These are phyloP conservation scores for Xylariaceae sp. DNA, from an alignment of 2,329 filamentous ascomycete genomes.

Conservation along the genomic window DNA sequence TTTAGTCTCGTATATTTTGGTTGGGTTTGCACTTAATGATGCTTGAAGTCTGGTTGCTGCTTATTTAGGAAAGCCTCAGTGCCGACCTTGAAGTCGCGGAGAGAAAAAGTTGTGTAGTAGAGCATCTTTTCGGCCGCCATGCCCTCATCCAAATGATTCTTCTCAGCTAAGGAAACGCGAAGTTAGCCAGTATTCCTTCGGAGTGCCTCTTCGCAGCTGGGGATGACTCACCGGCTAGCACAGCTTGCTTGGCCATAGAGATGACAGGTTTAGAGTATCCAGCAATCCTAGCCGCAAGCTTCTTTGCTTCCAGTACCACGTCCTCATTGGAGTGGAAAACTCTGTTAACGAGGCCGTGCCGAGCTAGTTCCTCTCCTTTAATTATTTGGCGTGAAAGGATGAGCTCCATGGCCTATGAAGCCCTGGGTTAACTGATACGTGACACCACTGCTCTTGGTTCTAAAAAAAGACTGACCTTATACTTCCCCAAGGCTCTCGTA, in stretches of 20 bases:
- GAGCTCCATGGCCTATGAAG: slow-evolving; percentile 50
- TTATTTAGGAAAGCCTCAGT: slow-evolving; percentile 51
- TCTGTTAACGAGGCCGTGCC: slow-evolving; percentile 48
- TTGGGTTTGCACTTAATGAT: no score
- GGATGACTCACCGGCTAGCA: slow-evolving; percentile 36
- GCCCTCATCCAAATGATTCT: slow-evolving; percentile 48
- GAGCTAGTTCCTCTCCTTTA: slow-evolving; percentile 46
- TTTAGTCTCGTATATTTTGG: no score
- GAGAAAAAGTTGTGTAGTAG: slow-evolving; percentile 46
- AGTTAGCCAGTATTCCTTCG: slow-evolving; percentile 17
- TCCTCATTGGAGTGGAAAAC: slow-evolving; percentile 40
- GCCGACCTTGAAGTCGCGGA: slow-evolving; percentile 49
- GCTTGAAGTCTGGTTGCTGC: slow-evolving; percentile 35
- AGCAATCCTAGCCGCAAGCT: slow-evolving; percentile 48
- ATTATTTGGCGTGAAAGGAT: slow-evolving; percentile 50
- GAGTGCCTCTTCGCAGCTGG: neutral
- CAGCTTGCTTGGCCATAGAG: slow-evolving; percentile 50
- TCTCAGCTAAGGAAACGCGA: slow-evolving; percentile 45
- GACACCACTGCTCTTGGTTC: neutral
- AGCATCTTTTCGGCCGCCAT: slow-evolving; percentile 45
- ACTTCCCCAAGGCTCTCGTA: slow-evolving; percentile 44
- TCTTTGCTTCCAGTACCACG: slow-evolving; percentile 47
- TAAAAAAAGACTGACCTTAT: slow-evolving; percentile 34
- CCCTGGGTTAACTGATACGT: slow-evolving; percentile 14
- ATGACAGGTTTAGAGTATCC: slow-evolving; percentile 48